phyloP scores from a whole-genome alignment of 257 asterid genomes.

The Leptodermis oblonga region DNA sequence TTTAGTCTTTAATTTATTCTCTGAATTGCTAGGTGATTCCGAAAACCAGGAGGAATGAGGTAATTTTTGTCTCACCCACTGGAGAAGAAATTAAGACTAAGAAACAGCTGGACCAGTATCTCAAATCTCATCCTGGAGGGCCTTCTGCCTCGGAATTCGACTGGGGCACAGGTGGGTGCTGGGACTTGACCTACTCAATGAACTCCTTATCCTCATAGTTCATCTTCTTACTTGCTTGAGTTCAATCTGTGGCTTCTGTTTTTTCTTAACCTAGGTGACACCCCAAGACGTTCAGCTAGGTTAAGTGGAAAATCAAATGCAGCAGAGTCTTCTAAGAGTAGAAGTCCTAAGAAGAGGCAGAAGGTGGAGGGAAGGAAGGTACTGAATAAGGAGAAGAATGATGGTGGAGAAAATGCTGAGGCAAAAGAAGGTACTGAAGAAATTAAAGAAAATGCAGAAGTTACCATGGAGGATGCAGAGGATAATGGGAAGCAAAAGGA shows the following conservation, averaged over 20 bases:
- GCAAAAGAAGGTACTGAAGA: constrained; percentile 2
- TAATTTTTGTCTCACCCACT: constrained; percentile 48
- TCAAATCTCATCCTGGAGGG: constrained; percentile 62
- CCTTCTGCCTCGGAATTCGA: constrained; percentile 48
- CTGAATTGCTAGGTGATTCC: constrained; percentile 12
- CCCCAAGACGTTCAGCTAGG: constrained; percentile 63
- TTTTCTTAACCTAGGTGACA: constrained; percentile 39
- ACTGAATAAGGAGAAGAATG: constrained; percentile 23
- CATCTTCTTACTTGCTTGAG: background rate
- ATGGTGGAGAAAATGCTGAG: constrained; percentile 21
- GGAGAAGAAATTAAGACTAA: constrained; percentile 65
- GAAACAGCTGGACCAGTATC: constrained; percentile 58
- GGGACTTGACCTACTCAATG: background rate
- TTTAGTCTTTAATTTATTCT: background rate
- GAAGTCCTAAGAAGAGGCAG: constrained; percentile 45
- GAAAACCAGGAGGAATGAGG: constrained; percentile 15
- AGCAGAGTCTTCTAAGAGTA: constrained; percentile 28
- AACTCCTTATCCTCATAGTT: background rate
- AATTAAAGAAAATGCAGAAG: constrained; percentile 7
- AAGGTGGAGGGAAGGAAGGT: constrained; percentile 29
- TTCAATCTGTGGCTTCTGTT: constrained; percentile 13
- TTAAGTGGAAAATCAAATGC: constrained; percentile 51
- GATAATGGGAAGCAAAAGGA: background rate
- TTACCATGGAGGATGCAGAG: constrained; percentile 15
- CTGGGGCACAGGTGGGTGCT: constrained; percentile 45